These are phyloP conservation scores for Miscanthus lutarioriparius DNA, from an alignment of 176 grass and related monocot genomes.

Conservation along the genomic window DNA sequence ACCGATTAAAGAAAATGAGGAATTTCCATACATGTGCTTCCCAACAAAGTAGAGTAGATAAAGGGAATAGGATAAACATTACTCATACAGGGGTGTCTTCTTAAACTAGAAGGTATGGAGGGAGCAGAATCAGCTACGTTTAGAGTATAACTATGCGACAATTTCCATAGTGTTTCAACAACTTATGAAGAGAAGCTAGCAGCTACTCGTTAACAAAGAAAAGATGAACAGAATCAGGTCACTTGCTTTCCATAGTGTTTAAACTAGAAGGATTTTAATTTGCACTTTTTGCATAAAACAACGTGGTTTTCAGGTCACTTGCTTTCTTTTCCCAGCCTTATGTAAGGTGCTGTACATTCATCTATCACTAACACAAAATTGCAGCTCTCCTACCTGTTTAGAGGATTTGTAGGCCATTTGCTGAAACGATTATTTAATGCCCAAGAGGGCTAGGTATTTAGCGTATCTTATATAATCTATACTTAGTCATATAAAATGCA, in stretches of 20 bases:
- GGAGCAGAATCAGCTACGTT: neutral
- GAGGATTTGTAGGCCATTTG: neutral
- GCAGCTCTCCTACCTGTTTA: neutral
- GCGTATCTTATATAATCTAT: neutral
- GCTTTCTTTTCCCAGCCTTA: neutral
- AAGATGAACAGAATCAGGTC: neutral
- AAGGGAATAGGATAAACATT: neutral
- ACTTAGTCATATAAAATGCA: neutral
- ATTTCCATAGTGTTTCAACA: neutral
- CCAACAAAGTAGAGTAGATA: conserved; percentile 24
- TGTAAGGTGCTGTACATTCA: neutral
- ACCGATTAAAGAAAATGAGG: conserved; percentile 22
- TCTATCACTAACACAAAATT: neutral
- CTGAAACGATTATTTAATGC: conserved; percentile 5
- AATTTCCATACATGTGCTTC: neutral
- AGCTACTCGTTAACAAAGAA: neutral
- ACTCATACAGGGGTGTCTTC: neutral
- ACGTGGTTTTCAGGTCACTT: neutral
- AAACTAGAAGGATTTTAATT: neutral
- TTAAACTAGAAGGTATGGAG: neutral
- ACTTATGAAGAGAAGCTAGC: neutral
- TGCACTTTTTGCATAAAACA: neutral
- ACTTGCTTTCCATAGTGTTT: no score
- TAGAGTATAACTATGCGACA: neutral
- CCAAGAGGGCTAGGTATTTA: neutral